A percentile compares a stretch with the other conserved stretches of the same genome.
Evolutionary conservation across 2,329 filamentous ascomycete species (phyloP).

Genomic region (Aspergillus pseudoglaucus): DNA sequence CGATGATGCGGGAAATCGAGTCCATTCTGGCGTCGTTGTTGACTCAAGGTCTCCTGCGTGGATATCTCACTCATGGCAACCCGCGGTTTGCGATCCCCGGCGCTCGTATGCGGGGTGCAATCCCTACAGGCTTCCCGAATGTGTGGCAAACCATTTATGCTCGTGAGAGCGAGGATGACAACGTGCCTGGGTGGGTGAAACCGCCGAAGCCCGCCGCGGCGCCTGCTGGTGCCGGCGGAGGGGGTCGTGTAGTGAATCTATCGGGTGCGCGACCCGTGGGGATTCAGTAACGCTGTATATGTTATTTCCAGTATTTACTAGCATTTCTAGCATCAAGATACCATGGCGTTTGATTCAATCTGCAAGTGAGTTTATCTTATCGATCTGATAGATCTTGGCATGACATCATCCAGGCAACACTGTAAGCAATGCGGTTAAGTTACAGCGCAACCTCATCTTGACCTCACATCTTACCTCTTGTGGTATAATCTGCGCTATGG

Average conservation of each 20-base stretch:
- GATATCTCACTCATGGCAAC: constrained; percentile 73
- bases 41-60: constrained; percentile 72
- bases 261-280: constrained; percentile 50
- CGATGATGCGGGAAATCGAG: constrained; percentile 60
- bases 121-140: constrained; percentile 57
- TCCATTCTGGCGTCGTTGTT: constrained; percentile 69
- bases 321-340: background rate
- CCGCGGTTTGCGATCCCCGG: constrained; percentile 77
- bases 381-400: background rate
- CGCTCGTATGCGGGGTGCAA: constrained; percentile 41
- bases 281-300: constrained; percentile 15
- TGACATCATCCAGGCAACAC: background rate
- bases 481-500: constrained; percentile 5
- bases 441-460: background rate
- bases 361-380: background rate
- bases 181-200: constrained; percentile 71
- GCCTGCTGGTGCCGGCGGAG: constrained; percentile 22
- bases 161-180: constrained; percentile 53
- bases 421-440: background rate
- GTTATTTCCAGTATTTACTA: background rate
- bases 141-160: constrained; percentile 63
- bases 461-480: background rate
- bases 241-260: constrained; percentile 53
- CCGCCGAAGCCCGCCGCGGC: constrained; percentile 11
- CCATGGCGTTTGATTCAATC: background rate